Base-by-base conservation (phyloP, 805 yeast genomes). In the Wickerhamiella shivajii region DNA sequence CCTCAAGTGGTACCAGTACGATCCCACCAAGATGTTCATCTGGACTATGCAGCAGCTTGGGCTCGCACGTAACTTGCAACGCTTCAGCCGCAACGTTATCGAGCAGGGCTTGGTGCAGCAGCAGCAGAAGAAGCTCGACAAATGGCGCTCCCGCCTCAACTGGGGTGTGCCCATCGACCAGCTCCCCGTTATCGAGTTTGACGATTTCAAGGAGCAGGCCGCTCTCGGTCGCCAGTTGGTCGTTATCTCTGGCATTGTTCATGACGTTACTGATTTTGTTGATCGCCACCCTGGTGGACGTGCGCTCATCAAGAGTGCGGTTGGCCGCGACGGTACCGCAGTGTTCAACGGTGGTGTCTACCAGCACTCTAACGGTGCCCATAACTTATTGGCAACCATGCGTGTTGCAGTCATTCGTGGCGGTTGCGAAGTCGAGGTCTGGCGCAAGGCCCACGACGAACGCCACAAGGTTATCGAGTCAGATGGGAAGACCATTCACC, bases 331-430 rank as follows among this genome's bases (percentile, higher is more conserved):
- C 53, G 95, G 93, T 6, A 84, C 96, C 3, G 74, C 78, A 33
- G 95, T 93, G 2, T 85, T 85, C 56, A 83, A 77, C 53, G 96
- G 97, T 15, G 96, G 94, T 3, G 96, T 85, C 9, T 85, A 85
- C 57, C 71, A 72, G 36, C 97, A 85, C 55, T 77, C 90, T 46
- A 83, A 87, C 37, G 96, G 96, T 0, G 96, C 95, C 1, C 78
- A 77, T 50, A 85, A 85, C 56, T 57, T 85, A 39, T 61, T 85
- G 39, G 92, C 94, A 2, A 85, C 94, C 1, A 83, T 85, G 96
- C 67, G 97, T 48, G 76, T 85, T 11, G 94, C 93, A 1, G 85
- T 79, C 17, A 62, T 79, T 19, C 72, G 84, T 40, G 77, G 80
- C 11, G 85, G 85, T 7, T 68, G 78, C 41, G 87, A 81, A 44